Evolutionary conservation across 2,329 filamentous ascomycete species (phyloP).

Genomic region (Exserohilum turcica): DNA sequence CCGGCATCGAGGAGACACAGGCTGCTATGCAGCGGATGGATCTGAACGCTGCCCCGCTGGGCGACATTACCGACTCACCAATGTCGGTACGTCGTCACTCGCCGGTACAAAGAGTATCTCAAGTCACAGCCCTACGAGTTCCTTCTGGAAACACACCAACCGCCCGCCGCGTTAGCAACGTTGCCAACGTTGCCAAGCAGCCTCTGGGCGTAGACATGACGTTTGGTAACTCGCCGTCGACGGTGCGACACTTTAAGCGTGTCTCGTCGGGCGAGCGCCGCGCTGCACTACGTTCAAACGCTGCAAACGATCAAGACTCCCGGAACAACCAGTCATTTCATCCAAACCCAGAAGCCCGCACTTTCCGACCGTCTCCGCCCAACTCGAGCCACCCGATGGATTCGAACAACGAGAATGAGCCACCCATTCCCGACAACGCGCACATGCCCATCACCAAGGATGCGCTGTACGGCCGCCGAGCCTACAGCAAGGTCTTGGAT

Average conservation of each 20-base stretch:
- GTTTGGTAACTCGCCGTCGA: constrained; percentile 91
- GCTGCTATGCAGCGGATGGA: constrained; percentile 51
- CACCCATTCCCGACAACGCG: constrained; percentile 56
- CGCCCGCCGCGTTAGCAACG: constrained; percentile 50
- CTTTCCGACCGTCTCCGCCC: constrained; percentile 45
- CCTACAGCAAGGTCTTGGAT: constrained; percentile 82
- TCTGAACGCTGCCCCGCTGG: constrained; percentile 52
- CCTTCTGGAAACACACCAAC: constrained; percentile 49
- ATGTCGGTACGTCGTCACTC: constrained; percentile 34
- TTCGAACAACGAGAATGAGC: constrained; percentile 66
- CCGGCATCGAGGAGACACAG: constrained; percentile 39
- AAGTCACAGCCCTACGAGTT: constrained; percentile 46
- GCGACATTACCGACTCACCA: constrained; percentile 46
- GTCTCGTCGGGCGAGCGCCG: constrained; percentile 69
- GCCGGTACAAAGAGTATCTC: constrained; percentile 46
- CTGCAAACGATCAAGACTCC: constrained; percentile 21
- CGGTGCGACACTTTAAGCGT: constrained; percentile 86
- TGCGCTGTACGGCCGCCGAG: constrained; percentile 76
- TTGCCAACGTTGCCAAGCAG: constrained; percentile 59
- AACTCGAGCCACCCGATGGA: constrained; percentile 38
- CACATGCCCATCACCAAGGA: constrained; percentile 70
- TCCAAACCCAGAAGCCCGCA: constrained; percentile 45
- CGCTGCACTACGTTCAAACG: constrained; percentile 40
- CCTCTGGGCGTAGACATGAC: constrained; percentile 88
- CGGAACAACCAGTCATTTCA: constrained; percentile 33